Percentiles rank a stretch among this genome's conserved stretches.
Evolutionary conservation across 805 yeast species (phyloP).

Genomic region (Candida jianshihensis): DNA sequence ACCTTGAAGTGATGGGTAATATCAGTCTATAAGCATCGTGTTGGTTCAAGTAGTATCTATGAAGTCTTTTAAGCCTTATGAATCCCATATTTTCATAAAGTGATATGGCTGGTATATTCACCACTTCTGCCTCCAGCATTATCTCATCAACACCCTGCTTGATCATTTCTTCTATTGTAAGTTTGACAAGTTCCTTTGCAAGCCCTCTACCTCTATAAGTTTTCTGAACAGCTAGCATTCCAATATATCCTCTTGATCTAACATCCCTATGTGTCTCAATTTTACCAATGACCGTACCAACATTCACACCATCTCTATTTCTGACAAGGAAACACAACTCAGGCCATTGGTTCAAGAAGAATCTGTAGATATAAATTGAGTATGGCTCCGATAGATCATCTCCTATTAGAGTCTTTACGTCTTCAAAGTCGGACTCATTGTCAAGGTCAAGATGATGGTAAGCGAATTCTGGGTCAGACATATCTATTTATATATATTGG

Average conservation of each 20-base stretch:
- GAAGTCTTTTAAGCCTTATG: conserved; percentile 64
- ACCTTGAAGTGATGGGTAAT: conserved; percentile 64
- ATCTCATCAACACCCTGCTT: conserved; percentile 73
- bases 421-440: conserved; percentile 36
- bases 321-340: conserved; percentile 65
- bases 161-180: conserved; percentile 59
- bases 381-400: conserved; percentile 88
- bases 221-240: conserved; percentile 86
- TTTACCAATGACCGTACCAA: conserved; percentile 86
- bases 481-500: too few species aligned
- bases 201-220: conserved; percentile 71
- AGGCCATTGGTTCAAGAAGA: conserved; percentile 88
- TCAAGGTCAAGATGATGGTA: conserved; percentile 20
- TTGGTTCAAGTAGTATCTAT: conserved; percentile 82
- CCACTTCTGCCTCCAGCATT: conserved; percentile 88
- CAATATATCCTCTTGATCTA: conserved; percentile 84
- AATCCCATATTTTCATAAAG: conserved; percentile 76
- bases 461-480: conserved; percentile 1
- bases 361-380: conserved; percentile 86
- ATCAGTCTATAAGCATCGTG: conserved; percentile 90
- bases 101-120: conserved; percentile 60
- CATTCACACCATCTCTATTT: conserved; percentile 25
- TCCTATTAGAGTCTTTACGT: conserved; percentile 52
- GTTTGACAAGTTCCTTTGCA: conserved; percentile 63
- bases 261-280: conserved; percentile 69